Percentiles rank a stretch among this genome's conserved stretches.
Evolutionary conservation across 495 filamentous ascomycete species (phyloP).

Genomic region (Xylaria flabelliformis): DNA sequence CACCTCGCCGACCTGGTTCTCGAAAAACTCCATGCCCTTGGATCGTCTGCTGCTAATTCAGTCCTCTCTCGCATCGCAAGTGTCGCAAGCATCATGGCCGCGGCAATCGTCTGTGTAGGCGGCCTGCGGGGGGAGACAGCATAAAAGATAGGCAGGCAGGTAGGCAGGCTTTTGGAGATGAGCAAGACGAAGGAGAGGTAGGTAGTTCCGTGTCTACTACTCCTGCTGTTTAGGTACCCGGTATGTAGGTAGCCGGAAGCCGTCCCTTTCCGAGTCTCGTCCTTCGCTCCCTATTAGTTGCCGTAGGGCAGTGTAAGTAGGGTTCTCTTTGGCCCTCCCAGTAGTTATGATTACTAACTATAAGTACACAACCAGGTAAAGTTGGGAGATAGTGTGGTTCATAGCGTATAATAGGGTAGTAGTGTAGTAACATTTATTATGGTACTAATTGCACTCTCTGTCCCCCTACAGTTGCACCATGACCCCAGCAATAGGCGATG

Average conservation of each 20-base stretch:
- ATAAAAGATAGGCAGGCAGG: not conserved
- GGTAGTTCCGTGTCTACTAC: not conserved
- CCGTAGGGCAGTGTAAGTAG: not conserved
- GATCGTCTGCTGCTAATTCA: conserved; percentile 12
- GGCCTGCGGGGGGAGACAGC: not conserved
- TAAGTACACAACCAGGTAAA: not conserved
- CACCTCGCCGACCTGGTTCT: conserved; percentile 62
- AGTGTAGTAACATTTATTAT: not conserved
- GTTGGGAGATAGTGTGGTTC: not conserved
- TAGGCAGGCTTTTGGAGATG: not conserved
- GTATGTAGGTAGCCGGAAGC: not conserved
- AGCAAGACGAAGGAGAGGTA: not conserved
- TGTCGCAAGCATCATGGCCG: conserved; percentile 20
- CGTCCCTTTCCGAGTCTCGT: conserved; percentile 12
- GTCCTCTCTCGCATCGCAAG: conserved; percentile 23
- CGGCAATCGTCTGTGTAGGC: conserved; percentile 12
- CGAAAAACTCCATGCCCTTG: conserved; percentile 58
- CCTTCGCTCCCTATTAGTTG: not conserved
- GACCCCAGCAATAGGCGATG: not conserved
- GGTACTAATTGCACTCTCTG: not conserved
- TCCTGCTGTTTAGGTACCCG: not conserved
- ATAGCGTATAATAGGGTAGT: not conserved
- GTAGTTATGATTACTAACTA: not conserved
- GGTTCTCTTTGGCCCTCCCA: no score
- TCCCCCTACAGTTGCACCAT: not conserved